Evolutionary conservation across 139 green algal species (phyloP).

Genomic region (Axilococcus clingmanii): DNA sequence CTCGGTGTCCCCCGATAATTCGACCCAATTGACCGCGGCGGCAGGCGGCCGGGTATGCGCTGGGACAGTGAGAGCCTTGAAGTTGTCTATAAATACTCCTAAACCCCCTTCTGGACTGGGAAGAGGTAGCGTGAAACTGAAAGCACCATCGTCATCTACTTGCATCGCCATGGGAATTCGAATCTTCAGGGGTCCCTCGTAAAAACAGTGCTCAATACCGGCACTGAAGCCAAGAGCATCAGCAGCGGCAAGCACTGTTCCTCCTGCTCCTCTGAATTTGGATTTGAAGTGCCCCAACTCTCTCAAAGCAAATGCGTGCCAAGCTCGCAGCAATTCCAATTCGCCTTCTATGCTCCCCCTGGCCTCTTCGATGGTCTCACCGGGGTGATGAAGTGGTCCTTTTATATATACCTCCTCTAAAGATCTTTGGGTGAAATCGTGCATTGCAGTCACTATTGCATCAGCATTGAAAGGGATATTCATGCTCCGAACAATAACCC

Average conservation of each 20-base stretch:
- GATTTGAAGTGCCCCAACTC: conserved; percentile 55
- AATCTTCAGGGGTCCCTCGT: conserved; percentile 56
- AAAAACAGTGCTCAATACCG: conserved; percentile 45
- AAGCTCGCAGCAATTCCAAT: conserved; percentile 54
- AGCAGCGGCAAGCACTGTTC: conserved; percentile 44
- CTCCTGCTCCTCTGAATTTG: conserved; percentile 37
- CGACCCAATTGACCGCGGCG: conserved; percentile 24
- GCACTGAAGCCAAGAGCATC: conserved; percentile 30
- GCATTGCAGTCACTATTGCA: conserved; percentile 35
- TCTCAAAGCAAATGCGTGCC: conserved; percentile 36
- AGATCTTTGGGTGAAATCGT: conserved; percentile 41
- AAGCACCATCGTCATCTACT: conserved; percentile 38
- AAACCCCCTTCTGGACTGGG: conserved; percentile 30
- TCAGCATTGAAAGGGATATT: conserved; percentile 43
- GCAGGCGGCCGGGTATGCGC: conserved; percentile 37
- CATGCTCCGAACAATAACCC: conserved; percentile 22
- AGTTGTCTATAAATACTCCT: conserved; percentile 31
- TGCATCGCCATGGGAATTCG: conserved; percentile 33
- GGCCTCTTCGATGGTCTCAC: conserved; percentile 3
- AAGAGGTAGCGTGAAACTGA: conserved; percentile 43
- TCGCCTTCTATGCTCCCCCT: conserved; percentile 43
- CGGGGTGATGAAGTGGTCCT: conserved; percentile 17
- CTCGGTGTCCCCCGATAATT: conserved; percentile 25
- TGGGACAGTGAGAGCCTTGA: conserved; percentile 41
- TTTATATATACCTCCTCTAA: conserved; percentile 44